phyloP scores from a whole-genome alignment of 129 eudicot species.

The Glebionis coronaria region DNA sequence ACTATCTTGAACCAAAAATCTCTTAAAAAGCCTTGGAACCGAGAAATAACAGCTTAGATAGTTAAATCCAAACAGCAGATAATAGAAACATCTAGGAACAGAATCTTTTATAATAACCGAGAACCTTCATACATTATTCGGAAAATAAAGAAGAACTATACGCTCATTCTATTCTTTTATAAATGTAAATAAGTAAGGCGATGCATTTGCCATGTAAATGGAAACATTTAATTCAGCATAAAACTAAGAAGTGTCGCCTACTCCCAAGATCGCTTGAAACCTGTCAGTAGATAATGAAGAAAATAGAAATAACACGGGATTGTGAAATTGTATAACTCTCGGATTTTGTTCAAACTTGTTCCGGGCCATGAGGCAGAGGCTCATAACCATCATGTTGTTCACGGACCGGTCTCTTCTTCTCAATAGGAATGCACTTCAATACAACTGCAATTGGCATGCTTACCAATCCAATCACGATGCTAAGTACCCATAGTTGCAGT shows the following conservation, averaged over 20 bases:
- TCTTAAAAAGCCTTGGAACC: too few species aligned
- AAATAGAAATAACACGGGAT: too few species aligned
- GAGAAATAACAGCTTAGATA: background rate
- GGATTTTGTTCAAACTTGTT: constrained; percentile 20
- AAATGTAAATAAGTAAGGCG: background rate
- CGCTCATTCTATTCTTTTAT: background rate
- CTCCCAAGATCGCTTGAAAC: constrained; percentile 9
- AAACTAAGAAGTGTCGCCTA: background rate
- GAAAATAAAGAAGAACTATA: constrained; percentile 1
- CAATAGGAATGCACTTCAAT: constrained; percentile 82
- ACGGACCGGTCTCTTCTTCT: background rate
- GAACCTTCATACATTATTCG: background rate
- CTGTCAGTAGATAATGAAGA: background rate
- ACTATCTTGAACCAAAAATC: too few species aligned
- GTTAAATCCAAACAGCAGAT: background rate
- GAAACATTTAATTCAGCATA: background rate
- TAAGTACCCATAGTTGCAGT: constrained; percentile 73
- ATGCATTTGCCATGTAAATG: background rate
- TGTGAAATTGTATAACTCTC: too few species aligned
- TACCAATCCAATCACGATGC: constrained; percentile 54
- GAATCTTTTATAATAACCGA: background rate
- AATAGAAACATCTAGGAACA: background rate
- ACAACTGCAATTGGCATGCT: constrained; percentile 76
- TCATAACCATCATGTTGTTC: constrained; percentile 63
- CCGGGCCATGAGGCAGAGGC: constrained; percentile 35